Base-by-base conservation (phyloP, 495 filamentous ascomycete genomes). In the Trichoderma reesei region DNA sequence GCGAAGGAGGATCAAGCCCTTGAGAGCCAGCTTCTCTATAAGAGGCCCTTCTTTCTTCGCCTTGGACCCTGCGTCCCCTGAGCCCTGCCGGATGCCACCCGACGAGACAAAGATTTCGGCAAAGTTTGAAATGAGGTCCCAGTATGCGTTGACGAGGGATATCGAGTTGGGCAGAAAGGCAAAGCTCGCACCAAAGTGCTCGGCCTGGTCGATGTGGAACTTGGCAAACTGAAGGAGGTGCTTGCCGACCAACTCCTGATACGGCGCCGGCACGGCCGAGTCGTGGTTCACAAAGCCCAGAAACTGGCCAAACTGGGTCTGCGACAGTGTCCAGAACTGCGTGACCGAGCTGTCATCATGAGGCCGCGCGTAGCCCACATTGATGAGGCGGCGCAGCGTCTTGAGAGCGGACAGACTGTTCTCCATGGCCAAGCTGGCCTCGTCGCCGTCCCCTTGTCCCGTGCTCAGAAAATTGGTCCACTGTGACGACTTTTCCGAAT, bases 161-260 rank as follows among this genome's bases (percentile, higher is more conserved):
- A 93, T 76, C 38, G 90, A 90, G 65, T 89, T 84, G 2, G 91
- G 89, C 6, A 98, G 81, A 13, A 89, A 74, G 0, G 87, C 86
- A 75, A 96, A 98, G 36, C 89, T 87, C 5, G 86, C 86, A 10
- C 91, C 87, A 69, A 93, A 90, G 11, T 74, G 72, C 60, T 79
- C 80, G 5, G 87, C 84, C 88, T 97, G 93, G 46, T 91, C 85
- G 31, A 94, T 78, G 72, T 97, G 92, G 9, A 98, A 79, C 75
- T 98, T 98, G 11, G 93, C 86, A 59, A 96, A 85, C 71, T 96
- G 93, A 60, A 95, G 70, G 8, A 95, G 76, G 66, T 97, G 93
- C 68, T 92, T 92, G 66, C 90, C 88, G n/a, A 95, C 75, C 37
- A 86, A 66, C 33, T 77, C 77, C 61, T 76, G 72, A 14, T 76